Evolutionary conservation across 2,329 filamentous ascomycete genomes (phyloP), one percentile per base, ranked within the genome.

Genomic region (Ascochyta fabae): DNA sequence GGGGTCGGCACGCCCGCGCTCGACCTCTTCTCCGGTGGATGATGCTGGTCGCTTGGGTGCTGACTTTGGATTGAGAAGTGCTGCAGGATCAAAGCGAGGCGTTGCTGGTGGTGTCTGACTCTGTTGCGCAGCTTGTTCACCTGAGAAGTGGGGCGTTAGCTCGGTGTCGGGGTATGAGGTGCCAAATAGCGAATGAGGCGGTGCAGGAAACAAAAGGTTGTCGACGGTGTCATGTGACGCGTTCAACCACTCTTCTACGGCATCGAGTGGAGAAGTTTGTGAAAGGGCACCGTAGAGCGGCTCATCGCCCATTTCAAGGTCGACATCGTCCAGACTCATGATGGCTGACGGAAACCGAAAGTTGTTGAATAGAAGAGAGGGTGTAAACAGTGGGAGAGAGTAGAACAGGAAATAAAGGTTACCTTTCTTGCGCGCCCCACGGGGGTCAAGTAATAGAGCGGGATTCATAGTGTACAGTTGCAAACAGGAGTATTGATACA

Each of bases 1-100:
- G 12, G 58, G 49, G 7, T 69, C 65, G 4, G 65, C 60, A 36
- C 64, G 59, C 43, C 68, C 69, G 23, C 67, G 62, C 23, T 71
- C 66, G 19, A 39, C 27, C 6, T 64, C 64, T 23, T 48, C 53
- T 27, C 63, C 60, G n/a, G 3, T 35, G 6, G 64, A 58, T 6
- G 67, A 65, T 1, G 69, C 72, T 34, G 72, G 66, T 6, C 72
- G 72, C 53, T 75, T 64, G 2, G 65, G 48, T 8, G 69, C 60
- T 44, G 66, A 72, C 48, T 68, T 75, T 2, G 71, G 73, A 43
- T 74, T 71, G 19, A 76, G 65, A 6, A 76, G 58, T 6, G 66
- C 61, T 12, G 65, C 58, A 0, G 71, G 67, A 33, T 74, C 64
- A 45, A 56, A 72, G 27, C 60, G 47, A 46, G 58, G 62, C 36